A percentile compares a stretch with the other conserved stretches of the same genome.
Evolutionary conservation across 2,329 filamentous ascomycete genomes (phyloP).

Genomic region (Ophiostoma angusticollis): DNA sequence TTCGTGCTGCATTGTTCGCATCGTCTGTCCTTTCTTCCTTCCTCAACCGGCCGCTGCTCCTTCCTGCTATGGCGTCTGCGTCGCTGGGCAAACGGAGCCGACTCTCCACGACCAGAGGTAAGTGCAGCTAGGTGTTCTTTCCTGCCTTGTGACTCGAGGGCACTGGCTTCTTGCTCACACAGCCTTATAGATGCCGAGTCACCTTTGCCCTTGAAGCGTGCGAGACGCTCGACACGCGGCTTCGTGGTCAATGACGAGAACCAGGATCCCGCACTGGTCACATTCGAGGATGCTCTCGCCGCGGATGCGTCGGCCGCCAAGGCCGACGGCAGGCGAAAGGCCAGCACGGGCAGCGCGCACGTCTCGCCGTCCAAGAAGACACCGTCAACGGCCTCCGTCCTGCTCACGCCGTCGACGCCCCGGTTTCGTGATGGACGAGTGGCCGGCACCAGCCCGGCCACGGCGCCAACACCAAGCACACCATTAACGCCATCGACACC

Average conservation of each 20-base stretch:
- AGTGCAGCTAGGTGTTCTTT: background rate
- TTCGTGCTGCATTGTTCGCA: background rate
- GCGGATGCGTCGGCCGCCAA: conserved; percentile 17
- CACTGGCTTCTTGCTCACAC: conserved; percentile 4
- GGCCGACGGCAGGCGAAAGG: conserved; percentile 3
- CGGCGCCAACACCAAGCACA: conserved; percentile 4
- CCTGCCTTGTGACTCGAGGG: background rate
- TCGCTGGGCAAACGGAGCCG: conserved; percentile 11
- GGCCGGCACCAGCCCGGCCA: background rate
- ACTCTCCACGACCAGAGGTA: conserved; percentile 6
- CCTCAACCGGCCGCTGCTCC: background rate
- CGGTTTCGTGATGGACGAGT: conserved; percentile 72
- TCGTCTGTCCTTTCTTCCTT: background rate
- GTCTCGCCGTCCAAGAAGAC: conserved; percentile 6
- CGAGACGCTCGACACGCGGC: conserved; percentile 30
- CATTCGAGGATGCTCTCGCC: conserved; percentile 23
- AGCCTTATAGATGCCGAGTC: conserved; percentile 12
- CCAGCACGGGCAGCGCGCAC: background rate
- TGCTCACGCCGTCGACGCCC: conserved; percentile 59
- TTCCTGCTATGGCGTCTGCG: conserved; percentile 5
- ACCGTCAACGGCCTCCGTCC: conserved; percentile 22
- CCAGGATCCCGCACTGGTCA: conserved; percentile 38
- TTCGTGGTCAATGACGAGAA: conserved; percentile 53
- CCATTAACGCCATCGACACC: conserved; percentile 60
- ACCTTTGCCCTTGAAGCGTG: conserved; percentile 30